A percentile compares a stretch with the other conserved stretches of the same genome.
phyloP scores from a whole-genome alignment of 441 rosid species.

The Daphne laureola region DNA sequence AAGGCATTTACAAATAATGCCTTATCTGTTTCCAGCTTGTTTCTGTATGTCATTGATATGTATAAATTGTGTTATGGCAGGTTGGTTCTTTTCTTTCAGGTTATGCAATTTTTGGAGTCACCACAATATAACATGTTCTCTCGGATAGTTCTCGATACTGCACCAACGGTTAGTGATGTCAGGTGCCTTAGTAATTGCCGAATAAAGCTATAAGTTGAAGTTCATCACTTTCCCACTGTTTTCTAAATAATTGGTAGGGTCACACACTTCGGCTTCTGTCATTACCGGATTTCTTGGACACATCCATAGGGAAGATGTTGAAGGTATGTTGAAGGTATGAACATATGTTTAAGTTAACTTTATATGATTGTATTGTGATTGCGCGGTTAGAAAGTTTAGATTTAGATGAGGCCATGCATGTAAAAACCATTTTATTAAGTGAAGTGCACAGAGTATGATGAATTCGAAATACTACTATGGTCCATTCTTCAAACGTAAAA shows the following conservation, averaged over 20 bases:
- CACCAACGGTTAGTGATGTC: constrained; percentile 57
- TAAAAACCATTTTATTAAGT: too few relatives aligned
- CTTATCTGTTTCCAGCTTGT: constrained; percentile 5
- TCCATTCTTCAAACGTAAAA: too few relatives aligned
- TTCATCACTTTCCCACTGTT: constrained; percentile 3
- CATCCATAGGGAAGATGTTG: constrained; percentile 71
- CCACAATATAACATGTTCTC: constrained; percentile 61
- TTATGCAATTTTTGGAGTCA: constrained; percentile 65
- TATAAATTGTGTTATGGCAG: constrained; percentile 2
- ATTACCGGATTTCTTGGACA: constrained; percentile 70
- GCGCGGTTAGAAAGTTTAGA: too few relatives aligned
- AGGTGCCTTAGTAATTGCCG: not conserved
- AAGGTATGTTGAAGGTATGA: constrained; percentile 77
- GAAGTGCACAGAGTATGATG: too few relatives aligned
- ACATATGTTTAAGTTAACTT: constrained; percentile 3
- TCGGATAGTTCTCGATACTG: constrained; percentile 72
- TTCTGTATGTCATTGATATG: too few relatives aligned
- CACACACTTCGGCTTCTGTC: constrained; percentile 80
- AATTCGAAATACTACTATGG: too few relatives aligned
- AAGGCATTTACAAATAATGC: constrained; percentile 35
- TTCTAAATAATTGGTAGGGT: constrained; percentile 36
- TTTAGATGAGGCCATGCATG: too few relatives aligned
- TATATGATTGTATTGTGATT: too few relatives aligned
- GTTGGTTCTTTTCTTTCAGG: constrained; percentile 35
- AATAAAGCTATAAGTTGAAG: not conserved